These are phyloP conservation scores for Aspergillus sojae DNA, from an alignment of 2,329 filamentous ascomycete species.

Conservation along the genomic window DNA sequence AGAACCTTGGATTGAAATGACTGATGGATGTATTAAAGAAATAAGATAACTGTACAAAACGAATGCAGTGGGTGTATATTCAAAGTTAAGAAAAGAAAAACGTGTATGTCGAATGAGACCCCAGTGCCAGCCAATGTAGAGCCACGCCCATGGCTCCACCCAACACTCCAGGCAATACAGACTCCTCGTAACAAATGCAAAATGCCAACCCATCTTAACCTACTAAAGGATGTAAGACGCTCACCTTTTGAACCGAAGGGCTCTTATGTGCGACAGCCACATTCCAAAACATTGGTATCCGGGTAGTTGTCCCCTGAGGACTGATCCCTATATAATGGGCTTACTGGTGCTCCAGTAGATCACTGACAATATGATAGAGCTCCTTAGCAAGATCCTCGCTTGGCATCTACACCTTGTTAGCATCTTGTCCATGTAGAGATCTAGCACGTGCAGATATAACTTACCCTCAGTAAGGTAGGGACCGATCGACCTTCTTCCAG, in stretches of 20 bases:
- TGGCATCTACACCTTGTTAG: conserved; percentile 33
- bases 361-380: conserved; percentile 48
- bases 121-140: neutral
- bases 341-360: conserved; percentile 34
- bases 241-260: neutral
- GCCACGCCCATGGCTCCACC: neutral
- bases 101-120: neutral
- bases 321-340: neutral
- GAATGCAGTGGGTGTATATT: conserved; percentile 7
- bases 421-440: neutral
- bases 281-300: neutral
- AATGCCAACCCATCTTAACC: conserved; percentile 7
- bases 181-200: conserved; percentile 11
- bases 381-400: conserved; percentile 51
- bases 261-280: neutral
- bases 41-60: conserved; percentile 2
- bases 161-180: neutral
- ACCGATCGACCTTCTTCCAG: conserved; percentile 57
- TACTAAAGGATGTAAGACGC: neutral
- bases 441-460: conserved; percentile 16
- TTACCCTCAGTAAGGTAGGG: conserved; percentile 60
- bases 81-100: conserved; percentile 3
- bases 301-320: too few species aligned
- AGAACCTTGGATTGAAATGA: neutral
- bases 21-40: neutral